Evolutionary conservation across 148 eudicot species (phyloP).

Genomic region (Amaranthus cruentus): DNA sequence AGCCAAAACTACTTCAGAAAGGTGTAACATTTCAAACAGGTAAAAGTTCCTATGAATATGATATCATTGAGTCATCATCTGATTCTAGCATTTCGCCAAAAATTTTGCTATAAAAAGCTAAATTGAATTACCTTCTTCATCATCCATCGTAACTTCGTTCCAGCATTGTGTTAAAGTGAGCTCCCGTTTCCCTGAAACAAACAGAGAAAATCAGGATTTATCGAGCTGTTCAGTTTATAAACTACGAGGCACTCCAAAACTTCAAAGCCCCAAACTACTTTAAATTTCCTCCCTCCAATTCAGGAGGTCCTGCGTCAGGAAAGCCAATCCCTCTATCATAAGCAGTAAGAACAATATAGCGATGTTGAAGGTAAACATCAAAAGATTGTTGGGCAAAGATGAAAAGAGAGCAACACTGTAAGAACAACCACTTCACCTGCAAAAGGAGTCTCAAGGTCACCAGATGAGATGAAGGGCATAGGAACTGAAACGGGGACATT

Average conservation of each 20-base stretch:
- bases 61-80: no score
- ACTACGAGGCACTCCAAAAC: background rate
- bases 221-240: background rate
- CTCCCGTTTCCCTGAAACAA: constrained; percentile 47
- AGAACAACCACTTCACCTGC: constrained; percentile 26
- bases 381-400: background rate
- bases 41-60: no score
- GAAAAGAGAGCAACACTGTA: background rate
- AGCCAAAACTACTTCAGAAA: no score
- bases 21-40: no score
- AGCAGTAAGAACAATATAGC: background rate
- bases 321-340: no score
- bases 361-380: background rate
- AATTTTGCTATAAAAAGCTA: no score
- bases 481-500: constrained; percentile 59
- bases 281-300: background rate
- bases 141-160: constrained; percentile 41
- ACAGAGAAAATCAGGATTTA: background rate
- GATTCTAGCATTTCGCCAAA: no score
- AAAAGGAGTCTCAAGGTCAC: constrained; percentile 46
- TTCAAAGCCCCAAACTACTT: background rate
- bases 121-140: constrained; percentile 14
- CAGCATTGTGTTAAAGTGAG: constrained; percentile 58
- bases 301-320: background rate
- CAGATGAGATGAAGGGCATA: constrained; percentile 48